Evolutionary conservation across 495 filamentous ascomycete species (phyloP), one percentile per base, ranked within the genome.

Genomic region (Delitschia confertaspora): DNA sequence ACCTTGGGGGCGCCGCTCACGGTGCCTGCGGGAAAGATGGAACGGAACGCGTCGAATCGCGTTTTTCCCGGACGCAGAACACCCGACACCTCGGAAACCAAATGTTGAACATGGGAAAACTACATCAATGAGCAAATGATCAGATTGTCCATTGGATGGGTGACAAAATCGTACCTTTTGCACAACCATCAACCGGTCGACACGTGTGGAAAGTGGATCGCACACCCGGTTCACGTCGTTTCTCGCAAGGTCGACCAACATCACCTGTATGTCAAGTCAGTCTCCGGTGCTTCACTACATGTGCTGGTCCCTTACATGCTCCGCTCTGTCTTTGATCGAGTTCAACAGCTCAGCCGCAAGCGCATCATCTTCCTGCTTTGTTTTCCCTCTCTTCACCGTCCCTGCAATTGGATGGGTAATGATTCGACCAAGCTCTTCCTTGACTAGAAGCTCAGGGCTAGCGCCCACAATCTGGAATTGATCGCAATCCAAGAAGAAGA

Each of bases 321-420:
- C 91, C 32, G 91, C 91, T 42, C 91, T 77, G 66, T 98, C 91
- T 61, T 98, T 98, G 14, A 93, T 70, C 40, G 82, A 88, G 43
- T 70, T 70, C 22, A 78, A 73, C 33, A 98, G 77, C 59, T 86
- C 79, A 17, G 79, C 68, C 1, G 93, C 88, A 10, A 98, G 76
- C 10, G 59, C 64, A 35, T 79, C 79, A 62, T 98, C 91, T 45
- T 93, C 83, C 57, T 84, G 82, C 0, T 73, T 67, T 8, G 79
- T 84, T 56, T 75, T 78, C 40, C 88, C 91, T 42, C 93, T 78
- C 63, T 79, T 83, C 44, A 96, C 88, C 0, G 91, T 98, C 26
- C 91, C 91, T 0, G 91, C 91, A 49, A 98, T 98, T 2, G 93
- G 91, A 59, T 98, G 91, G 4, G 88, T 96, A 59, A 98, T 86